Conservation (phyloP, 129 eudicot genomes). For the Sambucus nigra region DNA sequence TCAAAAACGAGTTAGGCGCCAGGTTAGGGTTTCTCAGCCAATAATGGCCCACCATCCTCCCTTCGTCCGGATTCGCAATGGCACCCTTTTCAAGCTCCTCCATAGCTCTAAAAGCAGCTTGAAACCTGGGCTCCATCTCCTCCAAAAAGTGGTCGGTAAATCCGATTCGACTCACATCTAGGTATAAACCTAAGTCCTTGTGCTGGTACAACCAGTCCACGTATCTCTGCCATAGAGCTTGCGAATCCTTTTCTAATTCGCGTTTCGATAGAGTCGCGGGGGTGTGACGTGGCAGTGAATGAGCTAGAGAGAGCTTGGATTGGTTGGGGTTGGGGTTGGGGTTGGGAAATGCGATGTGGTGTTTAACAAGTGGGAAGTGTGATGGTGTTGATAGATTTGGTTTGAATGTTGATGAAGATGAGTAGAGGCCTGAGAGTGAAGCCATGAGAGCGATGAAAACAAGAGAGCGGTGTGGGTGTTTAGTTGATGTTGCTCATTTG, state of each 20-base stretch:
- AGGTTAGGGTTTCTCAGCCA: not conserved
- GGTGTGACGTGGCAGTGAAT: slow-evolving; percentile 48
- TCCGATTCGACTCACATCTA: slow-evolving; percentile 85
- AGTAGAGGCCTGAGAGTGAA: slow-evolving; percentile 35
- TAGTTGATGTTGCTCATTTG: not conserved
- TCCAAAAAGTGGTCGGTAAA: slow-evolving; percentile 57
- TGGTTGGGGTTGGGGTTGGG: slow-evolving; percentile 8
- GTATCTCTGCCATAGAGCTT: slow-evolving; percentile 58
- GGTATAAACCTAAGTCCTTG: slow-evolving; percentile 75
- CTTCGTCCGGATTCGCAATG: slow-evolving; percentile 93
- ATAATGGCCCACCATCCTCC: slow-evolving; percentile 52
- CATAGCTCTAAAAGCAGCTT: slow-evolving; percentile 70
- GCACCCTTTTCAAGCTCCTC: slow-evolving; percentile 79
- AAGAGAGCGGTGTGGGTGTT: slow-evolving; percentile 18
- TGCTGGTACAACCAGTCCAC: slow-evolving; percentile 95
- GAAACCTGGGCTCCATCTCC: slow-evolving; percentile 75
- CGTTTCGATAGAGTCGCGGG: slow-evolving; percentile 25
- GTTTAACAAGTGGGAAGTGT: too few species aligned
- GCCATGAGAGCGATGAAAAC: slow-evolving; percentile 39
- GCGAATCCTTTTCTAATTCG: slow-evolving; percentile 49
- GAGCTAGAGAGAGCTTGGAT: slow-evolving; percentile 3
- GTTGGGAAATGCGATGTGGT: not conserved
- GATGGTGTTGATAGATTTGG: slow-evolving; percentile 9
- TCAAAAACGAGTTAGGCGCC: slow-evolving; percentile 8
- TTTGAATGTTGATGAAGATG: slow-evolving; percentile 26